Conservation (phyloP, 2,329 filamentous ascomycete species). For the Pseudopyrenochaeta lycopersici region DNA sequence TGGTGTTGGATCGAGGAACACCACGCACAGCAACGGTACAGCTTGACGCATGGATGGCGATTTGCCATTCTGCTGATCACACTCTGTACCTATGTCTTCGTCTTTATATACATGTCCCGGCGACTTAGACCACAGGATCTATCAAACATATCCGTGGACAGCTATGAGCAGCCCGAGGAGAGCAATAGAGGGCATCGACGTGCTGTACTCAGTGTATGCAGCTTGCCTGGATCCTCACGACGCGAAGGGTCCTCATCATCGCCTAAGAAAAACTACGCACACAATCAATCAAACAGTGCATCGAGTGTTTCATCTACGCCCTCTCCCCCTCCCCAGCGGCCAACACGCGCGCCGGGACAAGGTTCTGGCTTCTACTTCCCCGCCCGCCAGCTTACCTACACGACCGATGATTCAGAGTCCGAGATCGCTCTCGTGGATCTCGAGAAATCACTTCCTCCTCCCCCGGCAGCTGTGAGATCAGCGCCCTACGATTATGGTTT, state of each 20-base stretch:
- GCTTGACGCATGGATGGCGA: conserved; percentile 57
- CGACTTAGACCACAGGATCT: conserved; percentile 16
- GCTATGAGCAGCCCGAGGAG: conserved; percentile 4
- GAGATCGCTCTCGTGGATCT: no score
- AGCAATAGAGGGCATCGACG: conserved; percentile 1
- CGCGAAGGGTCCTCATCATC: no score
- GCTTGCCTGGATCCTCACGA: not conserved
- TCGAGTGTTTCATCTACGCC: no score
- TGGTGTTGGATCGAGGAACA: conserved; percentile 59
- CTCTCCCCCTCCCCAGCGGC: no score
- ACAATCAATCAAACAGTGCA: no score
- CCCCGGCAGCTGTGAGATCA: conserved; percentile 9
- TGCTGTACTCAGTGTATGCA: not conserved
- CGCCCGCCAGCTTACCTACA: not conserved
- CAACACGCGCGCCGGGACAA: no score
- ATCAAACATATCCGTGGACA: not conserved
- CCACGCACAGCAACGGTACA: conserved; percentile 54
- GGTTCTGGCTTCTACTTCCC: no score
- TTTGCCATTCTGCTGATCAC: conserved; percentile 54
- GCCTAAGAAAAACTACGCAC: no score
- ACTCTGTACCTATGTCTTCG: conserved; percentile 54
- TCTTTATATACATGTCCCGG: conserved; percentile 49
- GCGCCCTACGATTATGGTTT: no score
- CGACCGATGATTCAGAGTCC: not conserved
- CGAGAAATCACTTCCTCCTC: not conserved